Base-by-base conservation (phyloP, 305 asterid genomes). In the Petunia hybrid region DNA sequence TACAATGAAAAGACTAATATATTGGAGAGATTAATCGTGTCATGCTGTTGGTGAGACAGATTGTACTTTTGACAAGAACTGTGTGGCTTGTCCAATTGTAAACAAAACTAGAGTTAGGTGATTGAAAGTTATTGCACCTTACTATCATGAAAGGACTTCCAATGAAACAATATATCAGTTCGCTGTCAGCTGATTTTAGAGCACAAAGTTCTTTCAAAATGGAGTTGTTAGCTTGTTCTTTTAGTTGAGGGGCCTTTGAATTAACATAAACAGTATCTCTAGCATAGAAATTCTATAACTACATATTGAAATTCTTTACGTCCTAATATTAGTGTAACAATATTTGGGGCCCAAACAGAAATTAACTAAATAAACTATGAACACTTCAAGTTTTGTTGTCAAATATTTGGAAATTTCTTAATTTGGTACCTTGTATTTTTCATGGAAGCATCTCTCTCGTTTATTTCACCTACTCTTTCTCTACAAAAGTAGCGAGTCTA, bases 81-180 rank as follows among this genome's bases (percentile, higher is more conserved):
- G 8, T n/a, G 10, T 73, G 78, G 39, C 45, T 73, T 35, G 45
- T 73, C 45, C 6, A 48, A 35, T 31, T 35, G 45, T 73, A 73
- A 71, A 71, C 31, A 71, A 48, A 71, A 46, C 43, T 48, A 73
- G 78, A 7, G 40, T 73, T 48, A 48, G 62, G 62, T 48, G 2
- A 48, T 73, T 48, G 13, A 71, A 71, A 48, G 1, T 35, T 45
- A 71, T 31, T 71, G 76, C 8, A 45, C 41, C 40, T 45, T 16
- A 8, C 62, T 57, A 69, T 43, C 76, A 43, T 56, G 31, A 56
- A 56, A 13, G 61, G n/a, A 56, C 22, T 46, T 46, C 9, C 6
- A 46, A 22, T 22, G 3, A 56, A 55, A 55, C 60, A 55, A 55
- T 55, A 13, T 55, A 55, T 55, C 60, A 55, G 60, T 13, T 55